phyloP scores from a whole-genome alignment of 441 rosid genomes.

The Rhodomyrtus psidioides region DNA sequence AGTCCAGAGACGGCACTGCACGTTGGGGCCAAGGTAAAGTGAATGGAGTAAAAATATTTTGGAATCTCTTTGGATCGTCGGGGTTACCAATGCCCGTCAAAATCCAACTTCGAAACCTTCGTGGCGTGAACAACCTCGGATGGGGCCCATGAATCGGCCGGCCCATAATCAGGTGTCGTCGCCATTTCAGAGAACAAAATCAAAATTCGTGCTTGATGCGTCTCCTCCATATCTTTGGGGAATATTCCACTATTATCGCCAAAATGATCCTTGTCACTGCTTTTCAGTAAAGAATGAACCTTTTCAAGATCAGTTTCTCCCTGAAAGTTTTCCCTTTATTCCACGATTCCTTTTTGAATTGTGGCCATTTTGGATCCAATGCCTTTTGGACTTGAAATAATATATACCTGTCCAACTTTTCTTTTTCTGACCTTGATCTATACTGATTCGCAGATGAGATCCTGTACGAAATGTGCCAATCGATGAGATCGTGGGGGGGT shows the following conservation, averaged over 20 bases:
- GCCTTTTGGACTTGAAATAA: background rate
- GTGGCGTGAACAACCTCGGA: no score
- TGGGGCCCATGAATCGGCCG: background rate
- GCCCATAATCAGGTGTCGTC: background rate
- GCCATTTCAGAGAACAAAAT: background rate
- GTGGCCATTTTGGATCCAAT: constrained; percentile 16
- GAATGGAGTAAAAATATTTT: no score
- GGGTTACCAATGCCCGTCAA: background rate
- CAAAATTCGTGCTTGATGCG: background rate
- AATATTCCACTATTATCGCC: constrained; percentile 11
- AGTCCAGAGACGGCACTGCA: rapidly evolving
- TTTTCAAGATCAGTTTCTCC: background rate
- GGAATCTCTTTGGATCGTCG: no score
- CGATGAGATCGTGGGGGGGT: background rate
- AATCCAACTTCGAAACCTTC: background rate
- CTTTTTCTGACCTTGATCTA: background rate
- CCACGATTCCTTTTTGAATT: constrained; percentile 11
- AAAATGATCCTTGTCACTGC: background rate
- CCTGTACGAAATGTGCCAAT: background rate
- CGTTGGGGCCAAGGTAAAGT: no score
- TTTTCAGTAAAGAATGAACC: background rate
- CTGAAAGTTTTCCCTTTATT: background rate
- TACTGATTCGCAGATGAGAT: background rate
- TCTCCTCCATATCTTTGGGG: constrained; percentile 19
- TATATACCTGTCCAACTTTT: constrained; percentile 2